These are phyloP conservation scores for Ricinus communis DNA, from an alignment of 345 rosid species.

Conservation along the genomic window DNA sequence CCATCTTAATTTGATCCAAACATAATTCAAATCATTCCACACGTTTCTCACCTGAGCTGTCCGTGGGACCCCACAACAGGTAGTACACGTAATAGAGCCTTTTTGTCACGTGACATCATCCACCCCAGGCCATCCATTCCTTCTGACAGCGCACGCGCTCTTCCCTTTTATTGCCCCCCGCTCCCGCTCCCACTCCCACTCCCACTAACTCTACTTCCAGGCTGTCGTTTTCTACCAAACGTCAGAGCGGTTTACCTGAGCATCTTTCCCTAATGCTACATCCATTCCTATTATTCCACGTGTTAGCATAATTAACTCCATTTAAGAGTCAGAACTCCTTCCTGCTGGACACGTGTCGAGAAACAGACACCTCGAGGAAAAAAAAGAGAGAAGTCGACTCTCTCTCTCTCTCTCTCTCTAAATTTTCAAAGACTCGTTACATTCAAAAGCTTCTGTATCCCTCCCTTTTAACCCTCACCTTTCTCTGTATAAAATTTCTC, in stretches of 20 bases:
- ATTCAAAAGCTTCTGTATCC: conserved; percentile 21
- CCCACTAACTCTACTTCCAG: background rate
- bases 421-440: too few species aligned
- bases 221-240: conserved; percentile 1
- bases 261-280: background rate
- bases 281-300: conserved; percentile 26
- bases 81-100: too few species aligned
- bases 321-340: conserved; percentile 21
- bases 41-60: too few species aligned
- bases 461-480: conserved; percentile 18
- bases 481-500: background rate
- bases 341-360: conserved; percentile 20
- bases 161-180: too few species aligned
- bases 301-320: background rate
- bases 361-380: conserved; percentile 13
- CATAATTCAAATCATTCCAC: too few species aligned
- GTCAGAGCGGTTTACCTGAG: conserved; percentile 21
- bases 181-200: too few species aligned
- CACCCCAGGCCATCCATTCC: too few species aligned
- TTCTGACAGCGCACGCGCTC: background rate
- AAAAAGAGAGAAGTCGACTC: background rate
- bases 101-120: too few species aligned
- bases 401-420: too few species aligned
- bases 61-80: too few species aligned
- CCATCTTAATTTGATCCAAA: too few species aligned